phyloP scores from a whole-genome alignment of 1,284 basidiomycete species.

The Pyrrhoderma noxium region DNA sequence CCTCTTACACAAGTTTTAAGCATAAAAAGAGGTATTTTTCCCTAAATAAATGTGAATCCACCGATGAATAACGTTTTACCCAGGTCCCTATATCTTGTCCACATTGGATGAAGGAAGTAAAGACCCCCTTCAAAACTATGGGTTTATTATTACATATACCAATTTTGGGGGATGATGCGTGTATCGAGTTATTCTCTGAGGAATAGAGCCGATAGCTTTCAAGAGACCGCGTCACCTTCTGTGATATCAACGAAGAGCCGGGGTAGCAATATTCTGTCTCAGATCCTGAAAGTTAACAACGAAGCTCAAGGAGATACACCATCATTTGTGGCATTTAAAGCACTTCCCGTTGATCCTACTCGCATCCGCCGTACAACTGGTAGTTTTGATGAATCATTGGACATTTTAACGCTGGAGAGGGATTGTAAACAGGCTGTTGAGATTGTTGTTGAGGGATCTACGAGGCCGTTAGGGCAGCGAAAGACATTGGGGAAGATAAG shows the following conservation, averaged over 20 bases:
- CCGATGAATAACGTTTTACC: neutral
- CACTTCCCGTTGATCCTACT: conserved; percentile 60
- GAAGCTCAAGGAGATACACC: conserved; percentile 30
- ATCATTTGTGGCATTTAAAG: conserved; percentile 69
- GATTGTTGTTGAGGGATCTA: conserved; percentile 65
- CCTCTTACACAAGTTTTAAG: conserved; percentile 77
- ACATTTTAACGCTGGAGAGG: conserved; percentile 40
- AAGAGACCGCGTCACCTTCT: conserved; percentile 11
- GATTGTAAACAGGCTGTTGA: conserved; percentile 75
- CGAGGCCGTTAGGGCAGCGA: conserved; percentile 45
- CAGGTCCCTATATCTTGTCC: conserved; percentile 86
- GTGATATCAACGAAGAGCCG: neutral
- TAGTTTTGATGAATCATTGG: conserved; percentile 45
- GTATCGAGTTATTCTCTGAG: conserved; percentile 79
- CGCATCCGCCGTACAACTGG: conserved; percentile 46
- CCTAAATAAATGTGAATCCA: conserved; percentile 1
- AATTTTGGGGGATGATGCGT: conserved; percentile 59
- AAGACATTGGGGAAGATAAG: conserved; percentile 39
- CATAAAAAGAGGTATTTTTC: conserved; percentile 85
- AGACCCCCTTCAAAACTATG: conserved; percentile 80
- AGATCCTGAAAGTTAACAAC: conserved; percentile 28
- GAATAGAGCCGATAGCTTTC: conserved; percentile 37
- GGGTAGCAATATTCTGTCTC: conserved; percentile 22
- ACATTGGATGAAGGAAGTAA: conserved; percentile 85
- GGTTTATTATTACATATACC: conserved; percentile 74